phyloP scores from a whole-genome alignment of 306 rosid species.

The Citrullus mucosospermus region DNA sequence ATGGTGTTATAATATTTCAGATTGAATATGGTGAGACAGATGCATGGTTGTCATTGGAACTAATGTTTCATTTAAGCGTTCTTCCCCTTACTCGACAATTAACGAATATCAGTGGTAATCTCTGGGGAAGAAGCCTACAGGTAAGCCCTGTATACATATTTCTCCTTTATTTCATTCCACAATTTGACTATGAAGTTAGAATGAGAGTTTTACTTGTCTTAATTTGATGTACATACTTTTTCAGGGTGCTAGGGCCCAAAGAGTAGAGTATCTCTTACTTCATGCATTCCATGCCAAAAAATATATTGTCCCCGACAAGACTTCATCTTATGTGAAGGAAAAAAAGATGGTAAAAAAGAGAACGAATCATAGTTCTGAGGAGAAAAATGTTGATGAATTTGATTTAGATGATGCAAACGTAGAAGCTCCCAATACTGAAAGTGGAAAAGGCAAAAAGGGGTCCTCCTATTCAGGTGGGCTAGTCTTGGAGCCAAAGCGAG shows the following conservation, averaged over 20 bases:
- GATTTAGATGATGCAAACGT: slow-evolving; percentile 35
- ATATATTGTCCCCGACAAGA: slow-evolving; percentile 83
- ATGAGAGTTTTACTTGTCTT: slow-evolving; percentile 2
- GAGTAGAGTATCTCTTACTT: slow-evolving; percentile 89
- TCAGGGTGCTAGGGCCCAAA: slow-evolving; percentile 98
- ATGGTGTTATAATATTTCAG: slow-evolving; percentile 31
- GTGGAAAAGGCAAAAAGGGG: slow-evolving; percentile 64
- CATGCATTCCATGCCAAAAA: slow-evolving; percentile 91
- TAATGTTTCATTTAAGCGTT: slow-evolving; percentile 91
- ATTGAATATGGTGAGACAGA: slow-evolving; percentile 93
- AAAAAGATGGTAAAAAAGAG: slow-evolving; percentile 46
- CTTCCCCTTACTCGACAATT: slow-evolving; percentile 98
- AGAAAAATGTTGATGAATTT: slow-evolving; percentile 34
- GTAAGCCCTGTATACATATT: slow-evolving; percentile 29
- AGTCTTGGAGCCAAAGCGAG: slow-evolving; percentile 94
- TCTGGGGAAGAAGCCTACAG: slow-evolving; percentile 95
- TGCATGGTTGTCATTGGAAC: slow-evolving; percentile 98
- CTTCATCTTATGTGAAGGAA: slow-evolving; percentile 39
- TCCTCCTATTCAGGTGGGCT: slow-evolving; percentile 91
- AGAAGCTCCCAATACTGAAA: slow-evolving; percentile 35
- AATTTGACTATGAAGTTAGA: slow-evolving; percentile 8
- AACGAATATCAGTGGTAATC: slow-evolving; percentile 87
- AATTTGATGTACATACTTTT: slow-evolving; percentile 13
- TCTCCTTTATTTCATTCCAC: slow-evolving; percentile 6
- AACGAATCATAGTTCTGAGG: slow-evolving; percentile 33